Evolutionary conservation across 768 basidiomycete species (phyloP), one percentile per base, ranked within the genome.

Genomic region (Termitomyces titanicus): DNA sequence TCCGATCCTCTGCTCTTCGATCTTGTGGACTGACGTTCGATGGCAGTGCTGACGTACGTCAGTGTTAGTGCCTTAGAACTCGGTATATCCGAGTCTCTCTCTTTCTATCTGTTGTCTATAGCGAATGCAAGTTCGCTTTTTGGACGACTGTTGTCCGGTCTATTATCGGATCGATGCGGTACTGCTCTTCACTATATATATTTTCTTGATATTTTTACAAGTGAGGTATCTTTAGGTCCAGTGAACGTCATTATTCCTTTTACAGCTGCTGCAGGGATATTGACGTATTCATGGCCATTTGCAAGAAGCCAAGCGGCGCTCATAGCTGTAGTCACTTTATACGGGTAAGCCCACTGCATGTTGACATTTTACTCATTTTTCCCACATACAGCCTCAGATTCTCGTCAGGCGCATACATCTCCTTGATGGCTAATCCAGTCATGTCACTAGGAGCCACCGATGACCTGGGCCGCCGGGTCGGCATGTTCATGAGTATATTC

Each of bases 231-330:
- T 20, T 29, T 51, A 84, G 90, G 90, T 12, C 67, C 82, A 0
- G 72, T 89, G 60, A 91, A 86, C 57, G 72, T 87, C 31, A 85
- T 90, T 77, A 78, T 78, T 11, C 85, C 88, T 0, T 81, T 84
- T 34, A 85, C 81, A 0, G 52, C 76, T 13, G 37, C 80, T 0
- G 81, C 84, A 0, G 86, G 79, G 0, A 66, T 82, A 29, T 63
- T 85, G 45, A 88, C 88, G 0, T 84, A 83, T 59, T 72, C 73
- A 3, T 92, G 91, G 91, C 90, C 90, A 1, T 85, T 81, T 64
- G 78, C 78, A 0, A 68, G 63, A 34, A 75, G 66, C 27, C 60
- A 78, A 47, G 72, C 66, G 0, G 70, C 75, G 0, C 71, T 85
- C 29, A 74, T 88, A 2, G 78, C 69, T 5, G 64, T 90, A 34